Evolutionary conservation across 495 filamentous ascomycete genomes (phyloP).

Genomic region (Xylaria intraflava): DNA sequence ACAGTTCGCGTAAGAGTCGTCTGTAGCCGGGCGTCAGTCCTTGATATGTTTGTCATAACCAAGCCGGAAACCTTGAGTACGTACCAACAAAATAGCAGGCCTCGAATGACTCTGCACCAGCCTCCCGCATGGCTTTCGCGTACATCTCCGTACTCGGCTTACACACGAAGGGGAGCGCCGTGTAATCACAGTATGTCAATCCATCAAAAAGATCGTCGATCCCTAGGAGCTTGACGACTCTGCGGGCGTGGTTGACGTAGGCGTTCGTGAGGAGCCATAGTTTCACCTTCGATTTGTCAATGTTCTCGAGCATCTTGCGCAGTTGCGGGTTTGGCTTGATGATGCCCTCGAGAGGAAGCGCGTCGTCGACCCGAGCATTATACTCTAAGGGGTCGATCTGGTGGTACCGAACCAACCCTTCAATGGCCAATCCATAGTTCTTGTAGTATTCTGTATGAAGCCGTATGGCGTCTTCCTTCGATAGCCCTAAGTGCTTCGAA

Average conservation of each 20-base stretch:
- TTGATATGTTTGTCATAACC: not conserved
- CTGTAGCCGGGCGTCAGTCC: conserved; percentile 37
- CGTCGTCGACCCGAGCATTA: conserved; percentile 91
- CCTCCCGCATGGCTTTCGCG: conserved; percentile 67
- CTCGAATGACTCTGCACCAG: conserved; percentile 48
- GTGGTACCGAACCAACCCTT: conserved; percentile 88
- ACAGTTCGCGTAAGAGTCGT: conserved; percentile 77
- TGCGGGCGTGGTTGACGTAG: conserved; percentile 76
- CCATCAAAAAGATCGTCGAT: conserved; percentile 89
- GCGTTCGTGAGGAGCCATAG: conserved; percentile 96
- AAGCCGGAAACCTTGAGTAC: conserved; percentile 18
- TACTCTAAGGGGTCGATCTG: conserved; percentile 93
- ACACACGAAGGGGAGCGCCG: conserved; percentile 58
- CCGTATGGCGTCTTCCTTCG: conserved; percentile 62
- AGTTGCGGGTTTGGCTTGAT: conserved; percentile 70
- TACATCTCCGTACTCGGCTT: conserved; percentile 85
- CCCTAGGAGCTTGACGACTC: conserved; percentile 73
- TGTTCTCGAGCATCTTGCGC: conserved; percentile 66
- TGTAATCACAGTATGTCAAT: conserved; percentile 88
- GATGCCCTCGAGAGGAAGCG: conserved; percentile 77
- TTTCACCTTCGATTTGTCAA: conserved; percentile 73
- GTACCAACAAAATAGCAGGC: conserved; percentile 83
- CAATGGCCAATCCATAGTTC: conserved; percentile 93
- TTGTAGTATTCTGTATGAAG: conserved; percentile 90
- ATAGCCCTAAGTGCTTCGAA: conserved; percentile 64